These are phyloP conservation scores for Stachybotrys echinatus DNA, from an alignment of 2,329 filamentous ascomycete species.

Conservation along the genomic window DNA sequence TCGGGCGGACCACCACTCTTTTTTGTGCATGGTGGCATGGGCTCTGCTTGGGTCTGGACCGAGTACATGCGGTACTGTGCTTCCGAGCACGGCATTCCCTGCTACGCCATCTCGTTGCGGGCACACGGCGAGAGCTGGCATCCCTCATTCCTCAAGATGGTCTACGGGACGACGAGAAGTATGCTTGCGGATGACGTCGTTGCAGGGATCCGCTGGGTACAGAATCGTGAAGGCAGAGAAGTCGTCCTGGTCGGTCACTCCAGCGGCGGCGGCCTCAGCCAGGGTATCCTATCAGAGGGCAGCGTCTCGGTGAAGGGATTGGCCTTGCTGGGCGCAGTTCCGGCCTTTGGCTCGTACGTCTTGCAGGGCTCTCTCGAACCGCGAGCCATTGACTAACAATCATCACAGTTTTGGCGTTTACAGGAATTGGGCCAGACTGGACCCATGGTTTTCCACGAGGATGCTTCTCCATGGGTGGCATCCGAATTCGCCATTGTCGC, in stretches of 20 bases:
- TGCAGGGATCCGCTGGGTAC: slow-evolving; percentile 33
- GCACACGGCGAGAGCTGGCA: slow-evolving; percentile 49
- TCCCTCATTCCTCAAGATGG: slow-evolving; percentile 41
- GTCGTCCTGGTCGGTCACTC: slow-evolving; percentile 46
- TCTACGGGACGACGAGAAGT: slow-evolving; percentile 36
- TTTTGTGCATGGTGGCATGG: slow-evolving; percentile 51
- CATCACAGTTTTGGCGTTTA: slow-evolving; percentile 36
- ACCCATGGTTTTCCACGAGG: slow-evolving; percentile 43
- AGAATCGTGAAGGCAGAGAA: slow-evolving; percentile 17
- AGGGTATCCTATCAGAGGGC: slow-evolving; percentile 39
- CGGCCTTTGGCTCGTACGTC: slow-evolving; percentile 30
- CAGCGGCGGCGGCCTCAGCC: slow-evolving; percentile 43
- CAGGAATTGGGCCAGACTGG: slow-evolving; percentile 37
- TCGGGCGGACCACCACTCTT: slow-evolving; percentile 31
- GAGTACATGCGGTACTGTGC: slow-evolving; percentile 46
- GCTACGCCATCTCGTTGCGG: slow-evolving; percentile 47
- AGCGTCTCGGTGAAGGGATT: slow-evolving; percentile 36
- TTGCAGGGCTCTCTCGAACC: background rate
- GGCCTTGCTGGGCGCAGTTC: slow-evolving; percentile 40
- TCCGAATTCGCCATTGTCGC: slow-evolving; percentile 46
- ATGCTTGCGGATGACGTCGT: slow-evolving; percentile 39
- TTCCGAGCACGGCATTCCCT: slow-evolving; percentile 32
- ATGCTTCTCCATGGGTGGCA: slow-evolving; percentile 41
- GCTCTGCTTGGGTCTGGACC: slow-evolving; percentile 46
- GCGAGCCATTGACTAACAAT: background rate